phyloP scores from a whole-genome alignment of 106 monocot genomes.

The Triglochin maritima region DNA sequence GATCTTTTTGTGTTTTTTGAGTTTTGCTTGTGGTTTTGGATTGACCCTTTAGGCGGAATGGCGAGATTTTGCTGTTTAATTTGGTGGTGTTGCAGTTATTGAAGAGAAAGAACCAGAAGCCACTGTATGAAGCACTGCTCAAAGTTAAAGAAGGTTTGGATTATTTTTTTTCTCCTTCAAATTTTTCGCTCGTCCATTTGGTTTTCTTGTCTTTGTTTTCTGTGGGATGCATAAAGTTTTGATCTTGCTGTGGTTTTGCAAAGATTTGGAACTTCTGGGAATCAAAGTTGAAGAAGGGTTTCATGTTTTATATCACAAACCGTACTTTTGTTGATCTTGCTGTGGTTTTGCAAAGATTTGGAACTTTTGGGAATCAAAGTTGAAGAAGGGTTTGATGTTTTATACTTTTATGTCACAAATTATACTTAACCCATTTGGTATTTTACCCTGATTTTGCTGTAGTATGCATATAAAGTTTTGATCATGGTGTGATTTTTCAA shows the following conservation, averaged over 20 bases:
- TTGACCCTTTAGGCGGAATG: no score
- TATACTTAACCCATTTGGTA: no score
- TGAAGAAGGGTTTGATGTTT: no score
- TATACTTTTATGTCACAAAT: no score
- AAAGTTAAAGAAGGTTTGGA: slow-evolving; percentile 61
- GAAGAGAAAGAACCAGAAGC: slow-evolving; percentile 49
- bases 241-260: not conserved
- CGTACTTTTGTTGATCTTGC: no score
- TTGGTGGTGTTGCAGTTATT: slow-evolving; percentile 15
- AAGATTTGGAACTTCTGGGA: not conserved
- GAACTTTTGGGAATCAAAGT: not conserved
- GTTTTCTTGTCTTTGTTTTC: no score
- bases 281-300: not conserved
- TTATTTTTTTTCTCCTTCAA: not conserved
- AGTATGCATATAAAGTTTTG: no score
- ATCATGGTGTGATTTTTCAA: not conserved
- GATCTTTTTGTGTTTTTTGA: not conserved
- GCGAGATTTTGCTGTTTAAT: no score
- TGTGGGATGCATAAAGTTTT: no score
- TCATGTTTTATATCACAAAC: no score
- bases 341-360: not conserved
- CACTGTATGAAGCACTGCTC: slow-evolving; percentile 50
- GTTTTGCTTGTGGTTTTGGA: no score
- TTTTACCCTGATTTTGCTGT: no score
- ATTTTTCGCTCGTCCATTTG: not conserved